Conservation (phyloP, 345 rosid species). For the Eucalyptus camaldulensis region DNA sequence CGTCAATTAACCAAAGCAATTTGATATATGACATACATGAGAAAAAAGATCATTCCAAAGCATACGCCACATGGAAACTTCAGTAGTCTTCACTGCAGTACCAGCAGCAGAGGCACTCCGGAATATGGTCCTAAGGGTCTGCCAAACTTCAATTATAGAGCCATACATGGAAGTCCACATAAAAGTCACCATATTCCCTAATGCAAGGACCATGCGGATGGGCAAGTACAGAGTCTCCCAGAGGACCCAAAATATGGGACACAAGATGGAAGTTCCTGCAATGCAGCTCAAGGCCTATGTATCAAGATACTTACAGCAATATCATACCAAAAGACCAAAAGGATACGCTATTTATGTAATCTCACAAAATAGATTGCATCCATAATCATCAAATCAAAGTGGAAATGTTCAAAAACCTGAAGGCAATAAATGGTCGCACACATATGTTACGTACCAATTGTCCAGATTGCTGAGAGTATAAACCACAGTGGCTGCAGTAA, state of each 20-base stretch:
- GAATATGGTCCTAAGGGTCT: conserved; percentile 34
- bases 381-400: background rate
- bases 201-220: conserved; percentile 40
- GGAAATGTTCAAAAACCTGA: background rate
- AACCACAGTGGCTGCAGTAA: conserved; percentile 52
- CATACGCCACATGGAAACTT: conserved; percentile 81
- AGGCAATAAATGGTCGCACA: background rate
- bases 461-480: conserved; percentile 38
- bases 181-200: conserved; percentile 29
- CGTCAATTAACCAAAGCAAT: background rate
- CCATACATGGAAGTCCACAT: conserved; percentile 27
- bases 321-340: background rate
- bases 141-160: conserved; percentile 40
- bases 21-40: conserved; percentile 29
- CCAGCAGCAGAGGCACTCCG: conserved; percentile 54
- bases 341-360: background rate
- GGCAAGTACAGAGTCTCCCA: conserved; percentile 70
- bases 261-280: conserved; percentile 50
- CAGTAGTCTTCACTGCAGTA: conserved; percentile 39
- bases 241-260: conserved; percentile 50
- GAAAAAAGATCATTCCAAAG: conserved; percentile 98
- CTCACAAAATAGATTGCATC: background rate
- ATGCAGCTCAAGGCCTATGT: background rate
- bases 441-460: conserved; percentile 33
- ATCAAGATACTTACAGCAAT: background rate